phyloP scores from a whole-genome alignment of 148 eudicot species.

The Arbutus unedo region DNA sequence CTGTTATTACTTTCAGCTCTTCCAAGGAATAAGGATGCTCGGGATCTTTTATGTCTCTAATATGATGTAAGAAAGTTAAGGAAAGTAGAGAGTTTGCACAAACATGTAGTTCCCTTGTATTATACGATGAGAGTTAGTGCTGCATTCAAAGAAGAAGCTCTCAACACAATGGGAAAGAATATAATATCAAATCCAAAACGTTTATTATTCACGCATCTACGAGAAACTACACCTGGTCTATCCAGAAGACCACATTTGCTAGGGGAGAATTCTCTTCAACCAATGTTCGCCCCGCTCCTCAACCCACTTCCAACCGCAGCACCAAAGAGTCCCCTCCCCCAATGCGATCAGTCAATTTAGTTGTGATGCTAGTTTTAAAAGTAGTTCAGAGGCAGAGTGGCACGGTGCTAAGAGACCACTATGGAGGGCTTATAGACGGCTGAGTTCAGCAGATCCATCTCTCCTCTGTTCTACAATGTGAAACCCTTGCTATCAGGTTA shows the following conservation, averaged over 20 bases:
- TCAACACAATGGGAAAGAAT: not conserved
- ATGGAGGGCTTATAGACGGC: no score
- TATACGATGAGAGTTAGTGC: not conserved
- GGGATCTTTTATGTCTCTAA: conserved; percentile 98
- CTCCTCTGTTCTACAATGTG: no score
- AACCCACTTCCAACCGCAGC: no score
- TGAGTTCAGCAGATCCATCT: no score
- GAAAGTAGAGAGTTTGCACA: conserved; percentile 14
- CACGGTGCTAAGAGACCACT: no score
- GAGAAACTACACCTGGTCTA: not conserved
- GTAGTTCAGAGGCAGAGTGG: no score
- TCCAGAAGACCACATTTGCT: not conserved
- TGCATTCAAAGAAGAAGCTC: not conserved
- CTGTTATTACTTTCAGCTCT: conserved; percentile 89
- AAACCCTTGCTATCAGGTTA: no score
- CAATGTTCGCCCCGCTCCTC: no score
- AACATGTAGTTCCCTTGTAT: not conserved
- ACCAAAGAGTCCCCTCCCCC: no score
- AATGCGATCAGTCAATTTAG: no score
- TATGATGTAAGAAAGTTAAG: conserved; percentile 64
- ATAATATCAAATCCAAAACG: not conserved
- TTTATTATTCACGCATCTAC: not conserved
- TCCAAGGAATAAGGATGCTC: conserved; percentile 98
- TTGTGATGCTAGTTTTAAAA: no score
- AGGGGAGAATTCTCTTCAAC: no score